phyloP scores from a whole-genome alignment of 805 yeast species.

The Candida maesae region DNA sequence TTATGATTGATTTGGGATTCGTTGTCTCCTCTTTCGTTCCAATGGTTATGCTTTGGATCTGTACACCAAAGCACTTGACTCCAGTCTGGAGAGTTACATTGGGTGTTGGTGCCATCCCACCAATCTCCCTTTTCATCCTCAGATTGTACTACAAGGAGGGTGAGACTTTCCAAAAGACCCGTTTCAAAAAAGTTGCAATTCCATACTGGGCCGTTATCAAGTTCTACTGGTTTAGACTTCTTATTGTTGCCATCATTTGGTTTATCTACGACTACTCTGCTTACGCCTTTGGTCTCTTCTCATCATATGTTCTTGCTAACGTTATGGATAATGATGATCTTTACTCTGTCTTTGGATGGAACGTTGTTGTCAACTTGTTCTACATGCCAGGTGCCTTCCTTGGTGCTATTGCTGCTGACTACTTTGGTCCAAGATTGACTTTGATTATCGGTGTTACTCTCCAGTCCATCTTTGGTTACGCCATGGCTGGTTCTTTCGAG shows the following conservation, averaged over 20 bases:
- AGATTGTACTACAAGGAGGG: conserved; percentile 76
- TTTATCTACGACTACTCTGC: conserved; percentile 85
- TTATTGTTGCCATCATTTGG: conserved; percentile 77
- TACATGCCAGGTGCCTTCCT: conserved; percentile 86
- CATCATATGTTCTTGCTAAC: conserved; percentile 60
- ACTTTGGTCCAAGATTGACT: conserved; percentile 86
- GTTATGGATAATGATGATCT: conserved; percentile 58
- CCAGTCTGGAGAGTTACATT: conserved; percentile 91
- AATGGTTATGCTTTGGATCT: conserved; percentile 80
- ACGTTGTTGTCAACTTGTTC: conserved; percentile 80
- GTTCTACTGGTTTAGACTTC: conserved; percentile 79
- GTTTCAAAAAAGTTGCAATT: conserved; percentile 56
- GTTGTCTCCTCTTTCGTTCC: conserved; percentile 84
- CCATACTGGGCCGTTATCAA: conserved; percentile 71
- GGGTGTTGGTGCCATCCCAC: conserved; percentile 89
- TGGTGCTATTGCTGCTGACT: conserved; percentile 86
- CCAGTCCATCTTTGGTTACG: conserved; percentile 78
- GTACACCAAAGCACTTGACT: conserved; percentile 61
- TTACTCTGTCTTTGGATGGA: conserved; percentile 86
- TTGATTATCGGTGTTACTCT: conserved; percentile 60
- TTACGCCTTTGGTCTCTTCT: conserved; percentile 84
- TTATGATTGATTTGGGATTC: conserved; percentile 84
- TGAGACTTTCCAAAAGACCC: conserved; percentile 63
- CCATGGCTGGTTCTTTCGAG: conserved; percentile 72
- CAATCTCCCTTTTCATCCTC: conserved; percentile 69